Percentiles rank a stretch among this genome's conserved stretches.
Conservation (phyloP, 1,284 basidiomycete species). For the Pseudozyma hubeiensis region DNA sequence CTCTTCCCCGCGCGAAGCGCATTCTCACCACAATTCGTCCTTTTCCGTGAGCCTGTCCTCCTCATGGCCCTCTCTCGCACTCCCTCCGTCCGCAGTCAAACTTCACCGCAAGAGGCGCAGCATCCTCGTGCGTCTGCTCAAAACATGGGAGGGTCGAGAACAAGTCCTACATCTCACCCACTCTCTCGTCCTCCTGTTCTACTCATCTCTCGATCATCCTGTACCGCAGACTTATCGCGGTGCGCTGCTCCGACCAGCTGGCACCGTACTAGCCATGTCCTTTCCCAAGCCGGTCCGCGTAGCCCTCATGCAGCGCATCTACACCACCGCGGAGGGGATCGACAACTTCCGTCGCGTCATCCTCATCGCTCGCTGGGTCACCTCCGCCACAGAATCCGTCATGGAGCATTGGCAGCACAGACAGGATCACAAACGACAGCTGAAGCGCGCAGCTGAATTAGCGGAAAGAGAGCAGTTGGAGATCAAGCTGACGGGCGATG, state of each 20-base stretch:
- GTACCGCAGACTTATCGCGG: constrained; percentile 22
- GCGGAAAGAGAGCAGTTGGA: constrained; percentile 7
- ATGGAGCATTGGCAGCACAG: constrained; percentile 43
- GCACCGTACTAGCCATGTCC: constrained; percentile 18
- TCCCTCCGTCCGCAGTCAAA: constrained; percentile 29
- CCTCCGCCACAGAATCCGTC: constrained; percentile 27
- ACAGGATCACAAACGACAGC: constrained; percentile 1
- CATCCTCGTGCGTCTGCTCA: constrained; percentile 35
- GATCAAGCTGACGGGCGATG: constrained; percentile 22
- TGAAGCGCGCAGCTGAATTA: background rate
- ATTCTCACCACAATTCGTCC: constrained; percentile 1
- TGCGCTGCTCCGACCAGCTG: constrained; percentile 27
- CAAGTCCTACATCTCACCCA: constrained; percentile 39
- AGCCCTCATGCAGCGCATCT: constrained; percentile 47
- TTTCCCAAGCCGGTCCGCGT: constrained; percentile 30
- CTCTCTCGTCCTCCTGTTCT: constrained; percentile 41
- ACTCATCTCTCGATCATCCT: constrained; percentile 35
- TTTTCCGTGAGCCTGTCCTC: constrained; percentile 23
- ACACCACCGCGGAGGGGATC: constrained; percentile 41
- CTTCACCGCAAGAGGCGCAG: constrained; percentile 28
- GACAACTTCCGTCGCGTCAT: constrained; percentile 47
- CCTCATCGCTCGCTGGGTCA: constrained; percentile 43
- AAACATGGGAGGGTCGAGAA: constrained; percentile 45
- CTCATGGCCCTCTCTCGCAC: constrained; percentile 30
- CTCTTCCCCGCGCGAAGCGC: background rate